Conservation (phyloP, 2,329 filamentous ascomycete genomes). For the Penicillium vulpinum region DNA sequence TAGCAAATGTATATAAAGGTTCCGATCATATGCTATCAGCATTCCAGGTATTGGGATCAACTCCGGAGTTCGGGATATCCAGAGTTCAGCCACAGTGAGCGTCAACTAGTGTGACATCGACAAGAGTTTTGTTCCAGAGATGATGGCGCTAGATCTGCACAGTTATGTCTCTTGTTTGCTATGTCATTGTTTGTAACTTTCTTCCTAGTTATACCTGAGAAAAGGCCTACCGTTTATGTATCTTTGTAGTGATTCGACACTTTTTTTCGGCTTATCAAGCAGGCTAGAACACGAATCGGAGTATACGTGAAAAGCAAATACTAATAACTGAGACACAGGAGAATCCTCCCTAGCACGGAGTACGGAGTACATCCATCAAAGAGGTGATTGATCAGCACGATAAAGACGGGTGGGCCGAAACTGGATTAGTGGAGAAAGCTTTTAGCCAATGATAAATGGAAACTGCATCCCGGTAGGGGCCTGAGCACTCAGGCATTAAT, state of each 20-base stretch:
- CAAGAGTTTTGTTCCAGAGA: neutral
- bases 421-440: neutral
- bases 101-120: neutral
- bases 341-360: too few relatives aligned
- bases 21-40: neutral
- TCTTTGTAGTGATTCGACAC: neutral
- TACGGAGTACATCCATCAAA: too few relatives aligned
- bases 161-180: too few relatives aligned
- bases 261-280: neutral
- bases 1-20: neutral
- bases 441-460: neutral
- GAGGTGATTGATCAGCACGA: neutral
- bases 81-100: neutral
- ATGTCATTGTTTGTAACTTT: too few relatives aligned
- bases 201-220: too few relatives aligned
- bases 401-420: neutral
- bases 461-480: rapidly evolving
- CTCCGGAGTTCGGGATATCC: neutral
- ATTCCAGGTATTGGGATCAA: neutral
- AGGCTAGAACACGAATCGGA: neutral
- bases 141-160: neutral
- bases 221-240: neutral
- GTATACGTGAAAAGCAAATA: neutral
- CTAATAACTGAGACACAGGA: neutral
- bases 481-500: constrained; percentile 4